Conservation (phyloP, 2,329 filamentous ascomycete genomes). For the Tolypocladium amazonense region DNA sequence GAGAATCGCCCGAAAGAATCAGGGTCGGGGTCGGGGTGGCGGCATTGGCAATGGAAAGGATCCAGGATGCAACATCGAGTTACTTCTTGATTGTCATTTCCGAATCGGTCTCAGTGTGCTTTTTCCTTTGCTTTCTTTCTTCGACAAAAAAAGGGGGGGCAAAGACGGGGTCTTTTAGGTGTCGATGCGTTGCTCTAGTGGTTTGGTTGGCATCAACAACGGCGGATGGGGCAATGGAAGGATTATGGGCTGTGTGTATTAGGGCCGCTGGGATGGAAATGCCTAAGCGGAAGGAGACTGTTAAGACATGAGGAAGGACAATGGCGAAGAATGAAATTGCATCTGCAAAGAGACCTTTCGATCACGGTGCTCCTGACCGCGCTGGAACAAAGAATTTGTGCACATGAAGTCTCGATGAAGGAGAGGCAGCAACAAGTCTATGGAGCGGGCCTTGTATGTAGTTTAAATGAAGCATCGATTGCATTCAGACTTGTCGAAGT, state of each 20-base stretch:
- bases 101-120: not conserved
- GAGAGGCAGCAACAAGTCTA: not conserved
- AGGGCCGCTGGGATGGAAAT: not conserved
- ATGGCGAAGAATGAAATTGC: not conserved
- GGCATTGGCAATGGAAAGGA: slow-evolving; percentile 12
- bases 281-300: not conserved
- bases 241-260: not conserved
- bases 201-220: not conserved
- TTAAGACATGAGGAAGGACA: not conserved
- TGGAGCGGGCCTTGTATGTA: too few relatives aligned
- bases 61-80: not conserved
- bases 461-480: too few relatives aligned
- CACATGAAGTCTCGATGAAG: not conserved
- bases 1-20: slow-evolving; percentile 21
- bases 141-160: not conserved
- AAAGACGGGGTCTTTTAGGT: not conserved
- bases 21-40: slow-evolving; percentile 10
- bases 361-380: not conserved
- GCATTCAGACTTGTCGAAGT: too few relatives aligned
- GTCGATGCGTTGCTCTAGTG: not conserved
- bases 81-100: not conserved
- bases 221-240: not conserved
- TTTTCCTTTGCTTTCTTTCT: not conserved
- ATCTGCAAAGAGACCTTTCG: not conserved
- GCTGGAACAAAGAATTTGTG: not conserved